These are phyloP conservation scores for Tetratostichococcus sp. DNA, from an alignment of 139 green algal genomes.

Conservation along the genomic window DNA sequence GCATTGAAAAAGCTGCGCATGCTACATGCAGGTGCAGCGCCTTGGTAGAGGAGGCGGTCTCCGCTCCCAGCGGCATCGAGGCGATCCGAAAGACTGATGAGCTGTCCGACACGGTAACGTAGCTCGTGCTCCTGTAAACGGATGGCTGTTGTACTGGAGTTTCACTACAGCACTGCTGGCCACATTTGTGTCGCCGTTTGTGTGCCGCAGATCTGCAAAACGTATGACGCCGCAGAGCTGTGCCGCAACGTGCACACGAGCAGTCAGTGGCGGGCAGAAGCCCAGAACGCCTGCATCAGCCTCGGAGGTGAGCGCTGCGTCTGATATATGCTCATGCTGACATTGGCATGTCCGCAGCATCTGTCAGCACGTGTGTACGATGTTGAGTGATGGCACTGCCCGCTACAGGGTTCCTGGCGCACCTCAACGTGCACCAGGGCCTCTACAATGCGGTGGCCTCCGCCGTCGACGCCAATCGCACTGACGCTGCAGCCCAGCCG, in stretches of 20 bases:
- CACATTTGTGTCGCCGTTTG: too few relatives aligned
- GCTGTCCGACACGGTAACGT: neutral
- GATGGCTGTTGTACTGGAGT: too few relatives aligned
- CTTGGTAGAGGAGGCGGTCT: neutral
- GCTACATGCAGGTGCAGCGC: neutral
- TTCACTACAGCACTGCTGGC: too few relatives aligned
- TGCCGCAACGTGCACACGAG: constrained; percentile 35
- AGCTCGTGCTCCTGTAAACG: too few relatives aligned
- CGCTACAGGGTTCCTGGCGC: neutral
- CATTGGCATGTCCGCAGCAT: too few relatives aligned
- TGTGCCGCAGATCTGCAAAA: constrained; percentile 24
- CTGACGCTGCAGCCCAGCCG: neutral
- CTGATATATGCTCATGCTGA: too few relatives aligned
- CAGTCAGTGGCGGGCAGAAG: constrained; percentile 22
- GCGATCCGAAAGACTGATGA: neutral
- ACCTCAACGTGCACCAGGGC: neutral
- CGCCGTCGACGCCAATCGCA: neutral
- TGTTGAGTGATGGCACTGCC: too few relatives aligned
- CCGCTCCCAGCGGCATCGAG: neutral
- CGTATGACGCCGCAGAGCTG: constrained; percentile 38
- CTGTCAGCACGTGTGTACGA: neutral
- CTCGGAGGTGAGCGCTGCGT: neutral
- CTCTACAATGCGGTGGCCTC: neutral
- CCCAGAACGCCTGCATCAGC: constrained; percentile 18
- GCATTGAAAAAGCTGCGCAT: too few relatives aligned